phyloP scores from a whole-genome alignment of 345 rosid genomes.

The Sisymbrium altissimum region DNA sequence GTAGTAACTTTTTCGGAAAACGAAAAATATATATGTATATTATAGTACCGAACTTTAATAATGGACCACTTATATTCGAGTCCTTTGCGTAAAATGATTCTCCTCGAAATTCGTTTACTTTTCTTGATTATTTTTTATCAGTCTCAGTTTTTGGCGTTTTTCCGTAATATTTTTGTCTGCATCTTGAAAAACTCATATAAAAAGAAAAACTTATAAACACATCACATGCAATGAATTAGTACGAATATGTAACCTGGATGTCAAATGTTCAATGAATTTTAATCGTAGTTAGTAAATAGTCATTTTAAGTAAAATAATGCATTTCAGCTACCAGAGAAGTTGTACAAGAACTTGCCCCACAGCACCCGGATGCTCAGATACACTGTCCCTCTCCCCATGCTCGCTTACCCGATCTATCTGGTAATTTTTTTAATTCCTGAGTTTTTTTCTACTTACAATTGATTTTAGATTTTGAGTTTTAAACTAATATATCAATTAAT shows the following conservation, averaged over 20 bases:
- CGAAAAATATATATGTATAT: neutral
- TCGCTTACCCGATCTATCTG: slow-evolving; percentile 70
- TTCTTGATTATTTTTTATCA: neutral
- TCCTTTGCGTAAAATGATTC: slow-evolving; percentile 23
- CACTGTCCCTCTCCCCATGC: slow-evolving; percentile 58
- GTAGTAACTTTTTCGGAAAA: neutral
- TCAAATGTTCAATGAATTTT: neutral
- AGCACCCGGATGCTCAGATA: slow-evolving; percentile 49
- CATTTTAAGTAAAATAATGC: neutral
- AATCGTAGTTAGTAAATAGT: neutral
- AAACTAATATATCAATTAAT: neutral
- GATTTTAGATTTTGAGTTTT: neutral
- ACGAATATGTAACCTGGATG: neutral
- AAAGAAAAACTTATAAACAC: neutral
- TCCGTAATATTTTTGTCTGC: neutral
- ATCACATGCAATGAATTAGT: slow-evolving; percentile 17
- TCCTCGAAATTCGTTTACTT: slow-evolving; percentile 23
- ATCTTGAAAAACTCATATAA: neutral
- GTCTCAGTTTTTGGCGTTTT: neutral
- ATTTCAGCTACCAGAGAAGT: slow-evolving; percentile 56
- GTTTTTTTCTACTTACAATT: neutral
- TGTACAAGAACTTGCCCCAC: slow-evolving; percentile 41
- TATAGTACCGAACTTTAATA: neutral
- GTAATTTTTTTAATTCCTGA: slow-evolving; percentile 30
- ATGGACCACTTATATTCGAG: slow-evolving; percentile 29